These are phyloP conservation scores for Xylogone sp. DNA, from an alignment of 2,329 filamentous ascomycete genomes.

Conservation along the genomic window DNA sequence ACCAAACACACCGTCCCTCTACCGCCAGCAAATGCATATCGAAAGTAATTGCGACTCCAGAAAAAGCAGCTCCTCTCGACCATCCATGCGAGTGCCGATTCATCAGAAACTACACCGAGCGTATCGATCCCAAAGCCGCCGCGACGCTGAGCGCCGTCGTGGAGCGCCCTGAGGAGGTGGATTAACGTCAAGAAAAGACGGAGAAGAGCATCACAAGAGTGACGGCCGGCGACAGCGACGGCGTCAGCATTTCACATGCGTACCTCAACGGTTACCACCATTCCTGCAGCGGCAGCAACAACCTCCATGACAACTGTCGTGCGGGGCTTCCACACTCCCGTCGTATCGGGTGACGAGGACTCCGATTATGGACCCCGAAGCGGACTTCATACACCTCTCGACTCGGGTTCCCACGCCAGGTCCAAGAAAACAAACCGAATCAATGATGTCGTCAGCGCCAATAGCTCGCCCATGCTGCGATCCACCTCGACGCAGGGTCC, in stretches of 20 bases:
- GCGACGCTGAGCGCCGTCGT: conserved; percentile 30
- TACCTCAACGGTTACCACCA: not conserved
- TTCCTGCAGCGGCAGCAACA: conserved; percentile 7
- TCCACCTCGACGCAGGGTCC: conserved; percentile 41
- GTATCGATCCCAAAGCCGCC: conserved; percentile 28
- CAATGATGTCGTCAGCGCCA: conserved; percentile 42
- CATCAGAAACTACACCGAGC: conserved; percentile 28
- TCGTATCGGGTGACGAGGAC: conserved; percentile 49
- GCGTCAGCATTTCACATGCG: not conserved
- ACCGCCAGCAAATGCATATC: conserved; percentile 28
- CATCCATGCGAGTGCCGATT: conserved; percentile 27
- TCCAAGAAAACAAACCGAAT: conserved; percentile 23
- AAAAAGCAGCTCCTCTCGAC: conserved; percentile 14
- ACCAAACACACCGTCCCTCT: not conserved
- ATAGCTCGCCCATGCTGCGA: conserved; percentile 60
- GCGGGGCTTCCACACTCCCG: conserved; percentile 29
- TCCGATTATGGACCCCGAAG: conserved; percentile 40
- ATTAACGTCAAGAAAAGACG: no score
- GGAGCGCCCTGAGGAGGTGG: conserved; percentile 28
- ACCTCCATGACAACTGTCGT: conserved; percentile 24
- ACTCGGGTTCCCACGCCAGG: conserved; percentile 7
- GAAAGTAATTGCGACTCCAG: conserved; percentile 19
- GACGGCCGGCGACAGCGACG: not conserved
- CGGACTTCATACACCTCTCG: conserved; percentile 29
- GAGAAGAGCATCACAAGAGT: no score